These are phyloP conservation scores for Xylaria flabelliformis DNA, from an alignment of 495 filamentous ascomycete species.

Conservation along the genomic window DNA sequence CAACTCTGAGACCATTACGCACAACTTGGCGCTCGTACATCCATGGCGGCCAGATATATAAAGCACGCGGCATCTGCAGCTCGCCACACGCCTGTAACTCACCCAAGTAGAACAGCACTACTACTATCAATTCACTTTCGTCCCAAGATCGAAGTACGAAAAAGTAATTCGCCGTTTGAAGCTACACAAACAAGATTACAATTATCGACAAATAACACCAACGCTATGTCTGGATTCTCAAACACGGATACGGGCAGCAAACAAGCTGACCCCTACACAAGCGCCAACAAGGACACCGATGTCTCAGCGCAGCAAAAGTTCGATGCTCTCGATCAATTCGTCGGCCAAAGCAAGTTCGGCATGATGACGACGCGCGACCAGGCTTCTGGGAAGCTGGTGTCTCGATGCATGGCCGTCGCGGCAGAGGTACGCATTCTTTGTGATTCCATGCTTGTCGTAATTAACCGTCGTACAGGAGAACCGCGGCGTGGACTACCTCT, in stretches of 20 bases:
- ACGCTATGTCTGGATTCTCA: conserved; percentile 52
- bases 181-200: background rate
- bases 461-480: conserved; percentile 61
- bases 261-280: conserved; percentile 79
- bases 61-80: background rate
- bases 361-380: conserved; percentile 72
- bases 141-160: background rate
- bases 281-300: conserved; percentile 69
- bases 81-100: background rate
- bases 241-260: conserved; percentile 65
- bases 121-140: background rate
- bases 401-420: conserved; percentile 88
- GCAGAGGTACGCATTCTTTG: conserved; percentile 64
- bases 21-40: background rate
- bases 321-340: conserved; percentile 73
- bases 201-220: background rate
- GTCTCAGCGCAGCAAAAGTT: conserved; percentile 76
- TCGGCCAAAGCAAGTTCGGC: conserved; percentile 76
- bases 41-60: background rate
- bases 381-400: conserved; percentile 66
- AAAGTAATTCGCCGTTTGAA: background rate
- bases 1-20: background rate
- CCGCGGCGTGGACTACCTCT: conserved; percentile 83
- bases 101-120: background rate
- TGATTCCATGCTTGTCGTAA: background rate